Percentiles rank a stretch among this genome's conserved stretches.
Evolutionary conservation across 148 eudicot genomes (phyloP).

Genomic region (Chenopodium formosanum): DNA sequence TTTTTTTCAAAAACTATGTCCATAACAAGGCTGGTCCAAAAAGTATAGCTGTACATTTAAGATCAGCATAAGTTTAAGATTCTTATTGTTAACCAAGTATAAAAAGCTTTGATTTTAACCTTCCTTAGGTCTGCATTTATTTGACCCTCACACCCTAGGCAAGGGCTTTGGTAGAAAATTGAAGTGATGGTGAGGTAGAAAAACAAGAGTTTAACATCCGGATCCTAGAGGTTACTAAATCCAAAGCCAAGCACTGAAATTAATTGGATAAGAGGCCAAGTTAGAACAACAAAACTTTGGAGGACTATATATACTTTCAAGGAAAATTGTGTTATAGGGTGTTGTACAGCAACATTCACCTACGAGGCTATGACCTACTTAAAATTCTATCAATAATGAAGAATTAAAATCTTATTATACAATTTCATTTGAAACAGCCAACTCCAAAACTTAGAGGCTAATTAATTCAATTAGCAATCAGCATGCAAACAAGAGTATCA

Average conservation of each 20-base stretch:
- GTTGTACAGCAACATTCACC: background rate
- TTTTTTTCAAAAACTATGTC: background rate
- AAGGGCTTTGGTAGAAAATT: background rate
- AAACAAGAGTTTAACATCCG: background rate
- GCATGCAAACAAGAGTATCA: background rate
- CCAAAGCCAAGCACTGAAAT: background rate
- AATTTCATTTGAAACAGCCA: background rate
- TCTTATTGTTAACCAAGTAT: background rate
- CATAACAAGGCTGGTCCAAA: background rate
- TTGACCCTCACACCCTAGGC: background rate
- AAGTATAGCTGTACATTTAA: background rate
- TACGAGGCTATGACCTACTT: too few species aligned
- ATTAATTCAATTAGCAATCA: slow-evolving; percentile 10
- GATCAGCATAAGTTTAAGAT: background rate
- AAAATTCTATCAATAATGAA: background rate
- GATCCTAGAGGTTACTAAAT: background rate
- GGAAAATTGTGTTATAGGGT: background rate
- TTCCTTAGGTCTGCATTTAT: background rate
- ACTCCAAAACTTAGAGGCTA: background rate
- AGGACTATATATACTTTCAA: background rate
- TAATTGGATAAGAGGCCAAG: background rate
- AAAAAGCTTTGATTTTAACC: background rate
- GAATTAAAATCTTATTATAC: background rate
- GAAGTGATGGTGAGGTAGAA: background rate
- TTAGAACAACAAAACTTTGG: background rate